A percentile compares a stretch with the other conserved stretches of the same genome.
These are phyloP conservation scores for Mucor plumbeus DNA, from an alignment of 371 early-diverging fungal species.

Conservation along the genomic window DNA sequence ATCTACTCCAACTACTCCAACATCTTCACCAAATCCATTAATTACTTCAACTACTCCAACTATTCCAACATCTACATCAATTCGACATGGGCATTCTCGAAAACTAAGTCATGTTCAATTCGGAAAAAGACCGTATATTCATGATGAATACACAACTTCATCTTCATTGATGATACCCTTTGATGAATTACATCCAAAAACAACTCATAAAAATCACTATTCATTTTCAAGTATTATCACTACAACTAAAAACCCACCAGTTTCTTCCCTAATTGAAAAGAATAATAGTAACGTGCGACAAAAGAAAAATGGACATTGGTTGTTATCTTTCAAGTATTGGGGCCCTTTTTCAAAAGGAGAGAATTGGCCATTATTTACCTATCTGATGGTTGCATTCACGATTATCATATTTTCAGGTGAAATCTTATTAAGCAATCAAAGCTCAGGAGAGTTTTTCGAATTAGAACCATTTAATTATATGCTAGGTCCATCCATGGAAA, in stretches of 20 bases:
- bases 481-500: slow-evolving; percentile 59
- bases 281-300: no score
- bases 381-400: slow-evolving; percentile 10
- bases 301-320: slow-evolving; percentile 4
- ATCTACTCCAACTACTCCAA: slow-evolving; percentile 32
- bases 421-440: slow-evolving; percentile 23
- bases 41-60: not conserved
- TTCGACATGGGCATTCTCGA: slow-evolving; percentile 35
- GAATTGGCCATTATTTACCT: slow-evolving; percentile 30
- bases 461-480: slow-evolving; percentile 58
- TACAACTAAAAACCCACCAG: not conserved
- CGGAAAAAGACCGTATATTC: slow-evolving; percentile 12
- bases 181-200: slow-evolving; percentile 1
- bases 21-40: slow-evolving; percentile 58
- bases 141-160: slow-evolving; percentile 13
- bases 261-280: no score
- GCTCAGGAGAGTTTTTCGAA: slow-evolving; percentile 39
- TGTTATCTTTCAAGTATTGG: slow-evolving; percentile 1
- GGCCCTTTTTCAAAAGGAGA: slow-evolving; percentile 15
- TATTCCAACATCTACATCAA: slow-evolving; percentile 29
- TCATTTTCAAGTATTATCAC: not conserved
- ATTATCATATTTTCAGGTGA: slow-evolving; percentile 30
- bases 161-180: slow-evolving; percentile 9
- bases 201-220: not conserved
- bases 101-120: slow-evolving; percentile 31